Evolutionary conservation across 345 rosid species (phyloP), one percentile per base, ranked within the genome.

Genomic region (Dimocarpus longan): DNA sequence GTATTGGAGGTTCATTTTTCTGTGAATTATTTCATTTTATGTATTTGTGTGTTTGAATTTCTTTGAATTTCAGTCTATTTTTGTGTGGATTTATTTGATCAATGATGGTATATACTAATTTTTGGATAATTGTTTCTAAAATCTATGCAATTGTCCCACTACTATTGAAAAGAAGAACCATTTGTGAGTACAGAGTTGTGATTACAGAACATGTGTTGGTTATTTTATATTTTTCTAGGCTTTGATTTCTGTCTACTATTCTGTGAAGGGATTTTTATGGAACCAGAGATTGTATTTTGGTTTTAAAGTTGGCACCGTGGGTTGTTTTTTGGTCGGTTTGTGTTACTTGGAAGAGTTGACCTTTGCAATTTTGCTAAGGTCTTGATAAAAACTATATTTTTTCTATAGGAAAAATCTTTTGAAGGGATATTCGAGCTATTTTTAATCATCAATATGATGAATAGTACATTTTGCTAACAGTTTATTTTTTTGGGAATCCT

Each of bases 291-390:
- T 67, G 66, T 46, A 46, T 75, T 70, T 74, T 60, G 32, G 39
- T 48, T 68, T 8, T n/a, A 62, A 19, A 2, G 52, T 21, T 75
- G 26, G 65, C n/a, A 48, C 16, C 26, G 5, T 28, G 50, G 48
- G 15, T 16, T 65, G 52, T 39, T 37, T 66, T 72, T 65, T 26
- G 70, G 44, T 10, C 50, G 59, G 26, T 44, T 74, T 48, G 21
- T 75, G 50, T 76, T 70, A 63, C 21, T 62, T 21, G 56, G 71
- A 48, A 21, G 28, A 69, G 79, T 82, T 79, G 79, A 82, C 76
- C n/a, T 13, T 69, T 21, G 26, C 46, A 52, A 15, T 70, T 71
- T 44, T 65, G 73, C 10, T 19, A 44, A 62, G 10, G 24, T 72
- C 21, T 75, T 66, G 67, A 66, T 1, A 39, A 15, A 9, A 62